These are phyloP conservation scores for Aspergillus fumigatiaffinis DNA, from an alignment of 2,329 filamentous ascomycete genomes.

Conservation along the genomic window DNA sequence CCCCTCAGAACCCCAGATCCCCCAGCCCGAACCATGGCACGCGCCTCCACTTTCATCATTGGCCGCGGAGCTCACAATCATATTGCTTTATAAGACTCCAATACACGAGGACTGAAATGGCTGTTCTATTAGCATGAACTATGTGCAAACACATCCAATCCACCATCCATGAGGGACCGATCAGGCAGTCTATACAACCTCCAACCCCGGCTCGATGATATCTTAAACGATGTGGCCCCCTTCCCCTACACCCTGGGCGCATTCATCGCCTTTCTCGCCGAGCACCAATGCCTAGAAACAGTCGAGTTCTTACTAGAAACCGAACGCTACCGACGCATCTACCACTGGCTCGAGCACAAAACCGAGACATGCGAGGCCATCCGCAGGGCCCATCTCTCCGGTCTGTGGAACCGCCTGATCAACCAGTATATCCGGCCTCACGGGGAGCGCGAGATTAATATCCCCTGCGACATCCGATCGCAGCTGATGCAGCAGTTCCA, in stretches of 20 bases:
- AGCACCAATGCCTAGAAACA: constrained; percentile 90
- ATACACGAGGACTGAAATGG: neutral
- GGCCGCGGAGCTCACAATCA: neutral
- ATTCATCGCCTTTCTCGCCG: constrained; percentile 88
- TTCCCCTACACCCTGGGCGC: constrained; percentile 82
- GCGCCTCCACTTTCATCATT: neutral
- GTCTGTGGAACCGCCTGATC: neutral
- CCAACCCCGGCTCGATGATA: constrained; percentile 71
- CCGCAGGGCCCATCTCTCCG: neutral
- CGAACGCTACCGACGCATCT: constrained; percentile 68
- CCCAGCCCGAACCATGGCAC: neutral
- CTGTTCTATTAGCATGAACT: neutral
- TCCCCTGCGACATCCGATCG: neutral
- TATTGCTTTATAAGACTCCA: neutral
- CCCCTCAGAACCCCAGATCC: too few relatives aligned
- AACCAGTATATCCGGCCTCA: neutral
- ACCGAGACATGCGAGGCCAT: neutral
- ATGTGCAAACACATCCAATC: neutral
- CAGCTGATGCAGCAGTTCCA: neutral
- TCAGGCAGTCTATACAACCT: constrained; percentile 19
- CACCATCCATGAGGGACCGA: neutral
- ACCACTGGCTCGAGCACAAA: constrained; percentile 39
- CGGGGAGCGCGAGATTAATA: neutral
- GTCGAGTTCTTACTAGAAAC: constrained; percentile 91
- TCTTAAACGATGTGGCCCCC: constrained; percentile 74